Base-by-base conservation (phyloP, 169 alveolate species). In the Babesia gibsoni region DNA sequence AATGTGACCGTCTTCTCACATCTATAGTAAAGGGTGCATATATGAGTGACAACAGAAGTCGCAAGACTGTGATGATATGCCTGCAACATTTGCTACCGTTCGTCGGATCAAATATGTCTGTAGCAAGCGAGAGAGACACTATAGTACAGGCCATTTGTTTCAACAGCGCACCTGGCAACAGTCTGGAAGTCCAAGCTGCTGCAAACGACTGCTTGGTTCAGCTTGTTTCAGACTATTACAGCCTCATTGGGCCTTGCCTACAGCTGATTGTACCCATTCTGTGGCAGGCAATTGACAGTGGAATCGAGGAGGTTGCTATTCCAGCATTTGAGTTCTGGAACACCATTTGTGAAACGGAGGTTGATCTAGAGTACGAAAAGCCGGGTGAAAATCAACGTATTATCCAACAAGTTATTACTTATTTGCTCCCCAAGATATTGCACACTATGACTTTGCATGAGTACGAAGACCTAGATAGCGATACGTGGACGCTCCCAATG, bases 401-500 rank as follows among this genome's bases (percentile, higher is more conserved):
- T 42, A 89, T 91, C 22, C 81, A 83, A 59, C 95, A 91, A 59
- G 94, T 90, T 33, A 89, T 89, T 63, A 67, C 94, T 10, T 77
- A 73, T 46, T 69, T 91, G 56, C 84, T 91, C 30, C 96, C 96
- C 5, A 90, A 88, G 78, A 86, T 91, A 66, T 67, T 90, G 33
- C 82, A 84, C 52, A 91, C 96, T 29, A 83, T 91, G 90, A 82
- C 93, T 37, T 69, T 89, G 58, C 95, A 91, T 65, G 90, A 85
- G 48, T 83, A 75, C 68, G 96, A 91, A 59, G 94, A 91, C 58
- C 41, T 74, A 43, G 94, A 88, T 64, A 82, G 82, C n/a, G 96
- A 91, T 67, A 89, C 94, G 61, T 94, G 97, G 97, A 92, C 96
- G 1, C 89, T 93, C 66, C 93, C 97, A 14, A 92, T 91, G 95